phyloP scores from a whole-genome alignment of 805 yeast species.

The Naumovozyma dairenensis region DNA sequence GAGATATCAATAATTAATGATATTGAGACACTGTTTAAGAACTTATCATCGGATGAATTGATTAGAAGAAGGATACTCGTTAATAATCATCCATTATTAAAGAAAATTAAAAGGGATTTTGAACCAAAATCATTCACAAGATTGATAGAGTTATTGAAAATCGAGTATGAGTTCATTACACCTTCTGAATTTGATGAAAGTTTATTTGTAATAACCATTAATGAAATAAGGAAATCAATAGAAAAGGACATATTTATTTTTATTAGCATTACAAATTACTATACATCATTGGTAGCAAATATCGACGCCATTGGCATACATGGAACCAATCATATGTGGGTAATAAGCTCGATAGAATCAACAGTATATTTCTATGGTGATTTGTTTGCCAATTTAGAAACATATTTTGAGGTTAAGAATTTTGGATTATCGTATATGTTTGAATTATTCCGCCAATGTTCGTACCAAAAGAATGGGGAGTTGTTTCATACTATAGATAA shows the following conservation, averaged over 20 bases:
- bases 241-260: conserved; percentile 18
- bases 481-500: conserved; percentile 13
- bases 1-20: conserved; percentile 15
- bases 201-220: conserved; percentile 12
- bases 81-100: conserved; percentile 13
- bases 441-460: conserved; percentile 17
- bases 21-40: conserved; percentile 17
- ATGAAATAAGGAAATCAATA: conserved; percentile 9
- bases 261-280: conserved; percentile 17
- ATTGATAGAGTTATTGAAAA: conserved; percentile 15
- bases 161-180: conserved; percentile 7
- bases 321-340: conserved; percentile 8
- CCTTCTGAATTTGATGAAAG: conserved; percentile 12
- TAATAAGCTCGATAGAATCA: conserved; percentile 7
- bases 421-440: conserved; percentile 18
- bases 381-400: conserved; percentile 12
- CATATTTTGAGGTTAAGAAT: conserved; percentile 11
- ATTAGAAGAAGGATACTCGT: conserved; percentile 16
- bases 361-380: conserved; percentile 13
- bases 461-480: conserved; percentile 15
- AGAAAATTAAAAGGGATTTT: conserved; percentile 8
- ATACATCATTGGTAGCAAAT: conserved; percentile 8
- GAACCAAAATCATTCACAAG: conserved; percentile 15
- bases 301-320: conserved; percentile 2
- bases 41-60: conserved; percentile 14